Evolutionary conservation across 148 eudicot species (phyloP).

Genomic region (Silene latifolia): DNA sequence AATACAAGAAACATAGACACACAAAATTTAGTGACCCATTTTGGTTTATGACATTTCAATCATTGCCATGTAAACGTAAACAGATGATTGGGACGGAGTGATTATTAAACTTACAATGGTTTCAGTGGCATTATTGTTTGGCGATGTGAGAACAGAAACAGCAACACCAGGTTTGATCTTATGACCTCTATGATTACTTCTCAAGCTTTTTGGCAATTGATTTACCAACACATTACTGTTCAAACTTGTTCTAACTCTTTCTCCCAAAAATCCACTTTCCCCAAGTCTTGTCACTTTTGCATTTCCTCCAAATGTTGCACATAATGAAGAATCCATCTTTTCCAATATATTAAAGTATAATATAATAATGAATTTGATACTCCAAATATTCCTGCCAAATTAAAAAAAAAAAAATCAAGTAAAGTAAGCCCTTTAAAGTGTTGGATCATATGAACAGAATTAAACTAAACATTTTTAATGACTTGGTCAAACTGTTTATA

Average conservation of each 20-base stretch:
- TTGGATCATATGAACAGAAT: no score
- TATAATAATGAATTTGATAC: neutral
- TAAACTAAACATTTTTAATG: slow-evolving; percentile 5
- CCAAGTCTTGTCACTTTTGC: slow-evolving; percentile 39
- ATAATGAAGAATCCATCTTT: slow-evolving; percentile 63
- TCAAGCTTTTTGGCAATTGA: slow-evolving; percentile 25
- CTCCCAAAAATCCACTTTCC: slow-evolving; percentile 53
- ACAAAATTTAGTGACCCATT: no score
- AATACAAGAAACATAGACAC: no score
- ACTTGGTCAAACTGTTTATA: neutral
- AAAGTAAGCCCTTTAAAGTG: slow-evolving; percentile 26
- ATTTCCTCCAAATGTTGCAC: slow-evolving; percentile 48
- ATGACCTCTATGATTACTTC: slow-evolving; percentile 31
- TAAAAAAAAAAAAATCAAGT: slow-evolving; percentile 22
- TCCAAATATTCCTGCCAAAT: slow-evolving; percentile 2
- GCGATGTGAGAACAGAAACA: slow-evolving; percentile 55
- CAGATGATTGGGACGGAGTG: no score
- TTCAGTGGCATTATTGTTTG: slow-evolving; percentile 37
- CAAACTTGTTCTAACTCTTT: slow-evolving; percentile 50
- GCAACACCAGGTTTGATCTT: slow-evolving; percentile 54
- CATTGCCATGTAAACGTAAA: no score
- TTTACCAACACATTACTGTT: slow-evolving; percentile 34
- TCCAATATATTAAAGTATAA: neutral
- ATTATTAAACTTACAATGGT: slow-evolving; percentile 40
- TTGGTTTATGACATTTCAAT: no score